A percentile compares a stretch with the other conserved stretches of the same genome.
phyloP scores from a whole-genome alignment of 2,329 filamentous ascomycete genomes.

The Colletotrichum tanaceti region DNA sequence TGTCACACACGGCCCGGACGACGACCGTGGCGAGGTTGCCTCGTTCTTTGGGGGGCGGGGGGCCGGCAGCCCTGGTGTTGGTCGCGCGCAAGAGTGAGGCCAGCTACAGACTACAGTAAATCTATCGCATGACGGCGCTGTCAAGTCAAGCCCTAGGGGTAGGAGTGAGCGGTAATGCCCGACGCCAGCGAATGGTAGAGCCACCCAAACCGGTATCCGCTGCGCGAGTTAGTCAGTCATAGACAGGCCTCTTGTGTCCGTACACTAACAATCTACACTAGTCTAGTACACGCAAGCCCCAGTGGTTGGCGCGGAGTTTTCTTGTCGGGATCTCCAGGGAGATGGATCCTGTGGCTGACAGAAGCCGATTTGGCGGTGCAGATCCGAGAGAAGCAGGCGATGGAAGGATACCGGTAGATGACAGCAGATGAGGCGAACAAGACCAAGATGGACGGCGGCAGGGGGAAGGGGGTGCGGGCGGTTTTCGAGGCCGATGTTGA shows the following conservation, averaged over 20 bases:
- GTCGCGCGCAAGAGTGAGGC: not conserved
- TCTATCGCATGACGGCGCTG: not conserved
- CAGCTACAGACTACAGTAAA: not conserved
- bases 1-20: conserved; percentile 30
- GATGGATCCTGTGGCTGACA: conserved; percentile 25
- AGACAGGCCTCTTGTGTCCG: not conserved
- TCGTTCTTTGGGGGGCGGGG: conserved; percentile 18
- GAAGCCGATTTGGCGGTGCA: conserved; percentile 15
- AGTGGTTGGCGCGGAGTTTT: conserved; percentile 12
- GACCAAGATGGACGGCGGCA: not conserved
- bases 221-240: conserved; percentile 19
- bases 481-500: not conserved
- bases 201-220: conserved; percentile 5
- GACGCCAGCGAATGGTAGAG: conserved; percentile 12
- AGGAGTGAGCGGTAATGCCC: conserved; percentile 21
- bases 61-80: conserved; percentile 15
- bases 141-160: not conserved
- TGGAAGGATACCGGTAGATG: conserved; percentile 11
- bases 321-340: conserved; percentile 4
- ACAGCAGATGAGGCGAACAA: conserved; percentile 26
- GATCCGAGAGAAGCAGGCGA: conserved; percentile 21
- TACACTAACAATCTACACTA: too few relatives aligned
- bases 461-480: conserved; percentile 16
- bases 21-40: conserved; percentile 4
- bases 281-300: conserved; percentile 11